Percentiles rank a stretch among this genome's conserved stretches.
phyloP scores from a whole-genome alignment of 169 alveolate genomes.

The Cryptosporidium xiaoi region DNA sequence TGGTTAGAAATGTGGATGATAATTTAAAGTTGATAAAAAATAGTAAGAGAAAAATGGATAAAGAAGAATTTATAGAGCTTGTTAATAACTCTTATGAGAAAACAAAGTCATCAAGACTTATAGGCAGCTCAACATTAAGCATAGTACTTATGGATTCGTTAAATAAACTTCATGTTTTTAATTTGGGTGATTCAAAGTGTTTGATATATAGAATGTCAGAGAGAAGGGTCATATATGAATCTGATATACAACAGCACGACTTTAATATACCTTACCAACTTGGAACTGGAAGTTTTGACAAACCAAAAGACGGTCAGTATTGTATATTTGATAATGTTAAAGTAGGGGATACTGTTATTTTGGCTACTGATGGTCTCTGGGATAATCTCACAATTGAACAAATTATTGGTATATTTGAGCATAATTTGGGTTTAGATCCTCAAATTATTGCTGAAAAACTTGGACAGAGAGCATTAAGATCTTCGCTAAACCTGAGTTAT shows the following conservation, averaged over 20 bases:
- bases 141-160: conserved; percentile 9
- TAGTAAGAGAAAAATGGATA: neutral
- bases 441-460: conserved; percentile 58
- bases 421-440: conserved; percentile 5
- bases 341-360: conserved; percentile 32
- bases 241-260: conserved; percentile 52
- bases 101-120: conserved; percentile 24
- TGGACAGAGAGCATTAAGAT: conserved; percentile 24
- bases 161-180: conserved; percentile 31
- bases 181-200: conserved; percentile 61
- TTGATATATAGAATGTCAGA: conserved; percentile 25
- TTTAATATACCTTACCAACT: conserved; percentile 55
- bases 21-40: neutral
- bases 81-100: conserved; percentile 21
- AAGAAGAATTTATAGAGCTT: conserved; percentile 4
- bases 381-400: conserved; percentile 26
- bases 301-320: conserved; percentile 41
- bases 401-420: conserved; percentile 17
- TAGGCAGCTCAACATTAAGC: conserved; percentile 58
- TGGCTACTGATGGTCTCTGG: conserved; percentile 73
- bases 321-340: conserved; percentile 1
- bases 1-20: conserved; percentile 1
- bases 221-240: conserved; percentile 23
- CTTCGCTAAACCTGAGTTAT: conserved; percentile 6
- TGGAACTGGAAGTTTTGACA: conserved; percentile 55